phyloP scores from a whole-genome alignment of 2,329 filamentous ascomycete species.

The Penicillium sp. region DNA sequence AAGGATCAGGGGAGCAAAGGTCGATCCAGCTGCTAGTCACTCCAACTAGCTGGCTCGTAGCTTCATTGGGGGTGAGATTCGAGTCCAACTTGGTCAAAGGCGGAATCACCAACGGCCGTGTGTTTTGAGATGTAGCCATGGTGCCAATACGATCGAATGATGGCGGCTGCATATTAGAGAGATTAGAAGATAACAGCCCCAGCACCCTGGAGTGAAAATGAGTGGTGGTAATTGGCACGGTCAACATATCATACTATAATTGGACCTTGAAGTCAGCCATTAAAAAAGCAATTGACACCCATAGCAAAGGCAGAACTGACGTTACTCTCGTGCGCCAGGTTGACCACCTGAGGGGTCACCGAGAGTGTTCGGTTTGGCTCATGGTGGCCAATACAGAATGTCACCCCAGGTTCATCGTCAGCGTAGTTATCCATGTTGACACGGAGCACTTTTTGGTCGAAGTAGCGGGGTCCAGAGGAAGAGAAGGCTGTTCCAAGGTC shows the following conservation, averaged over 20 bases:
- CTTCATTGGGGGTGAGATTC: constrained; percentile 79
- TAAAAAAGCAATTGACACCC: not conserved
- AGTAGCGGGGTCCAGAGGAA: constrained; percentile 8
- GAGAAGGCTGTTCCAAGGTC: not conserved
- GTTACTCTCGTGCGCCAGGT: constrained; percentile 60
- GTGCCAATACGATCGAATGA: constrained; percentile 43
- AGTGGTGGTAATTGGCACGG: constrained; percentile 63
- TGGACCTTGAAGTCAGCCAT: not conserved
- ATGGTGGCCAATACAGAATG: constrained; percentile 66
- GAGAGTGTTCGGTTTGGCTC: constrained; percentile 57
- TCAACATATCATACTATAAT: constrained; percentile 67
- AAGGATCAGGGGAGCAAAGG: constrained; percentile 76
- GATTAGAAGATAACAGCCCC: constrained; percentile 55
- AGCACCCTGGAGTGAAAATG: constrained; percentile 64
- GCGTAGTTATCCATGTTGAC: constrained; percentile 40
- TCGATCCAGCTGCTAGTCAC: constrained; percentile 93
- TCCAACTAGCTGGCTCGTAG: constrained; percentile 75
- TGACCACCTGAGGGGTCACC: constrained; percentile 56
- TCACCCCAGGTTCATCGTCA: constrained; percentile 45
- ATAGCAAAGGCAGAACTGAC: constrained; percentile 37
- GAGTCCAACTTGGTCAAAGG: constrained; percentile 49
- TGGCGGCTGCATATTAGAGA: constrained; percentile 48
- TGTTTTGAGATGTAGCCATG: constrained; percentile 46
- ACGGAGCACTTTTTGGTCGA: constrained; percentile 9
- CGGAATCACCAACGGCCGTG: constrained; percentile 44